Percentiles rank a stretch among this genome's conserved stretches.
phyloP scores from a whole-genome alignment of 169 alveolate species.

The Perkinsus chesapeaki region DNA sequence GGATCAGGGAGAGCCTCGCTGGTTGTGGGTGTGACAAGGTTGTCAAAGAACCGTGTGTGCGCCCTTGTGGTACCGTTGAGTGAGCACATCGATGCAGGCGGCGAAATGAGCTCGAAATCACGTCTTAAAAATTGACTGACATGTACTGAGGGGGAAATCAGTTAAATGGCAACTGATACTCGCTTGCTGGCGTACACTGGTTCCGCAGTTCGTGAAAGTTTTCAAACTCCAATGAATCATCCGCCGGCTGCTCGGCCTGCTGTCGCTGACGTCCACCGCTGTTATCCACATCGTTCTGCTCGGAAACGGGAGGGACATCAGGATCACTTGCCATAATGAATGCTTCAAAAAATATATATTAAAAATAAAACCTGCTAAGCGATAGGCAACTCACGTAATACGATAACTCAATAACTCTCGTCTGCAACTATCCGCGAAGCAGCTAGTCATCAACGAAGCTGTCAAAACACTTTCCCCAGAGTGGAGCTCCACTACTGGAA shows the following conservation, averaged over 20 bases:
- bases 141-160: neutral
- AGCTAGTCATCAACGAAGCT: too few relatives aligned
- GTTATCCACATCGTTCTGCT: neutral
- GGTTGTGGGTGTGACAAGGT: neutral
- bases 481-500: too few relatives aligned
- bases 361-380: neutral
- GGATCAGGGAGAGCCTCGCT: too few relatives aligned
- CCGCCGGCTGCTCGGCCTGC: neutral
- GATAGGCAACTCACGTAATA: neutral
- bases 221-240: neutral
- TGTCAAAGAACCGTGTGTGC: neutral
- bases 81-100: neutral
- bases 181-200: neutral
- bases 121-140: neutral
- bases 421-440: too few relatives aligned
- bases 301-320: neutral
- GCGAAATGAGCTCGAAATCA: neutral
- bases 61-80: neutral
- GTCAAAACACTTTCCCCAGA: too few relatives aligned
- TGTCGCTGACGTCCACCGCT: neutral
- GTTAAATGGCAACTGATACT: neutral
- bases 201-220: neutral
- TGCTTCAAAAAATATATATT: neutral
- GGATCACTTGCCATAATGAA: neutral
- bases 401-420: too few relatives aligned